A percentile compares a stretch with the other conserved stretches of the same genome.
Evolutionary conservation across 2,329 filamentous ascomycete species (phyloP).

Genomic region (Grosmannia huntii): DNA sequence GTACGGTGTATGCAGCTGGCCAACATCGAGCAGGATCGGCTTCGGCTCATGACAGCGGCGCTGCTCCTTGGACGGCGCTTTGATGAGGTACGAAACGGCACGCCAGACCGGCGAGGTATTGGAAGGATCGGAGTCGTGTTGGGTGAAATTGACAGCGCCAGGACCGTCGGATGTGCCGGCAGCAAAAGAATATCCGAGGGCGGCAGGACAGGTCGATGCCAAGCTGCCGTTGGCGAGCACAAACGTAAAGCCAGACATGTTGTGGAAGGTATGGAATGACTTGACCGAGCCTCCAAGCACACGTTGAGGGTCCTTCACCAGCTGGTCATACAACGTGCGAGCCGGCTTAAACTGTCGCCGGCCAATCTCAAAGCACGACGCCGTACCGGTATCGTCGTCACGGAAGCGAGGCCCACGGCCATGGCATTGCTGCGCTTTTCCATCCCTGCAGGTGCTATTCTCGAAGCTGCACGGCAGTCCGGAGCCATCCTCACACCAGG

Average conservation of each 20-base stretch:
- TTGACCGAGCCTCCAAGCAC: constrained; percentile 55
- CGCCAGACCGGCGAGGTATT: constrained; percentile 61
- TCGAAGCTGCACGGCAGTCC: constrained; percentile 55
- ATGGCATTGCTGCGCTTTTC: constrained; percentile 54
- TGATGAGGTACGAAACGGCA: constrained; percentile 59
- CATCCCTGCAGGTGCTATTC: constrained; percentile 65
- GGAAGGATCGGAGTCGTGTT: constrained; percentile 63
- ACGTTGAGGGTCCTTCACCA: constrained; percentile 31
- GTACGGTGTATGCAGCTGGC: constrained; percentile 66
- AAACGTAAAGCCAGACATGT: constrained; percentile 65
- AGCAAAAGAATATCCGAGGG: constrained; percentile 79
- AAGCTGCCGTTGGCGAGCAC: constrained; percentile 56
- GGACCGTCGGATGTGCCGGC: constrained; percentile 84
- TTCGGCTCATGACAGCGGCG: constrained; percentile 67
- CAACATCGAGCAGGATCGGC: constrained; percentile 77
- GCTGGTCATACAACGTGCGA: constrained; percentile 32
- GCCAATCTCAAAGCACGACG: constrained; percentile 68
- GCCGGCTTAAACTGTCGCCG: constrained; percentile 51
- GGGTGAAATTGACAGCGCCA: constrained; percentile 81
- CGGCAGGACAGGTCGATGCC: constrained; percentile 68
- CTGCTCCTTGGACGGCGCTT: constrained; percentile 57
- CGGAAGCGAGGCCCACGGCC: constrained; percentile 56
- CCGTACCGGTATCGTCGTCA: constrained; percentile 53
- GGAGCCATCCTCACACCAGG: constrained; percentile 75
- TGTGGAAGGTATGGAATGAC: constrained; percentile 68